Evolutionary conservation across 441 rosid genomes (phyloP).

Genomic region (Bocquillonia castaneifolia): DNA sequence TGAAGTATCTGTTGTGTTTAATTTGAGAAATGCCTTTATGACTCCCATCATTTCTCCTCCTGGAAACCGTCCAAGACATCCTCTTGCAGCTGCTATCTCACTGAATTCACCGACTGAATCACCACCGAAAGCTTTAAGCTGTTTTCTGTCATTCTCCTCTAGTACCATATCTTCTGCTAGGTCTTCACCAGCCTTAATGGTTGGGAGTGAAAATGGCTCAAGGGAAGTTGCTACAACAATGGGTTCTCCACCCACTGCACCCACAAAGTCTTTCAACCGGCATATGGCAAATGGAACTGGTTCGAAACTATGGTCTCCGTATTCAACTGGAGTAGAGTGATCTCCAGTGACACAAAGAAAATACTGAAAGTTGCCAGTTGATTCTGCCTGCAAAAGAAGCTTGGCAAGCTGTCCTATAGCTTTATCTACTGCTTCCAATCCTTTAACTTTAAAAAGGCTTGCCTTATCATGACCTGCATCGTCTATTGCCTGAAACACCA

Average conservation of each 20-base stretch:
- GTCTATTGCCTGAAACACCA: slow-evolving; percentile 68
- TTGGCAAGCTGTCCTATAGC: slow-evolving; percentile 80
- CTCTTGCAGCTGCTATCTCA: slow-evolving; percentile 82
- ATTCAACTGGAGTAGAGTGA: slow-evolving; percentile 93
- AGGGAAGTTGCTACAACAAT: slow-evolving; percentile 45
- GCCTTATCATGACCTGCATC: slow-evolving; percentile 98
- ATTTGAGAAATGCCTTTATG: slow-evolving; percentile 59
- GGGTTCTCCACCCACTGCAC: slow-evolving; percentile 65
- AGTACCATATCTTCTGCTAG: slow-evolving; percentile 22
- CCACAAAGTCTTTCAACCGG: slow-evolving; percentile 57
- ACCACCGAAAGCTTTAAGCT: slow-evolving; percentile 40
- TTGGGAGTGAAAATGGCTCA: slow-evolving; percentile 79
- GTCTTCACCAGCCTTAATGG: slow-evolving; percentile 38
- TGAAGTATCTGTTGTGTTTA: slow-evolving; percentile 25
- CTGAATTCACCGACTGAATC: slow-evolving; percentile 61
- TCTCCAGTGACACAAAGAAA: slow-evolving; percentile 82
- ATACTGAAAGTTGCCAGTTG: slow-evolving; percentile 47
- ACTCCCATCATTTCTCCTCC: slow-evolving; percentile 94
- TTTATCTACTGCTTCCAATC: slow-evolving; percentile 71
- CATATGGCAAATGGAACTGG: slow-evolving; percentile 80
- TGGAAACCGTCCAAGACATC: slow-evolving; percentile 84
- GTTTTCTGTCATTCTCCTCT: slow-evolving; percentile 24
- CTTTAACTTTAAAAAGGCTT: slow-evolving; percentile 62
- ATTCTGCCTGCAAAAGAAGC: slow-evolving; percentile 78
- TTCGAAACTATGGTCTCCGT: slow-evolving; percentile 95